Evolutionary conservation across 768 basidiomycete genomes (phyloP), one percentile per base, ranked within the genome.

Genomic region (Kwoniella sp.): DNA sequence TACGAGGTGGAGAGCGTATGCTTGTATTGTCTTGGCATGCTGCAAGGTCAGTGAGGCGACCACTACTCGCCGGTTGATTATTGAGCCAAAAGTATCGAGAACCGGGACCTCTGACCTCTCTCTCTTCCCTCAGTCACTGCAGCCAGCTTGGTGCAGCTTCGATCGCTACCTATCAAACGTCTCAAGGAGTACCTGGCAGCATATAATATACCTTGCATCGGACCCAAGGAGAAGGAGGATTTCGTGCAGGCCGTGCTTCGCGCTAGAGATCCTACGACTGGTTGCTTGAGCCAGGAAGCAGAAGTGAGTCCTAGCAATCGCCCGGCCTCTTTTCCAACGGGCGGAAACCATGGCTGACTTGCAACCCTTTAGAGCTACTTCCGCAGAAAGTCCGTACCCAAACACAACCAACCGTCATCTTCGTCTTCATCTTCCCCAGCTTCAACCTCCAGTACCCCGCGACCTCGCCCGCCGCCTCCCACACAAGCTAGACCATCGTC

Each of bases 1-100:
- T 73, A 72, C 53, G 73, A 72, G 28, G 63, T 72, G 33, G 70
- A 69, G 45, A 59, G 58, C 25, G 73, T 74, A 5, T 74, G 73
- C 53, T 19, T 55, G 22, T 53, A 53, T 26, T 74, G 73, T 55
- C 42, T 69, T 14, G 50, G 63, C 9, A 70, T 69, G 69, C 37
- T 74, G 44, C 73, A 74, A 50, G 63, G 73, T 74, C 44, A 54
- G 70, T 20, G 17, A 38, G 19, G 32, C 26, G 11, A 42, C 19
- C 26, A 27, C 41, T 7, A 6, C 11, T 6, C 17, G 31, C 29
- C 14, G 34, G 19, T 7, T 34, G 33, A 26, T 17, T 17, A 10
- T 20, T 28, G 50, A 37, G 6, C 41, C n/a, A 46, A 12, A 44
- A 28, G 37, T 19, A 3, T 20, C 9, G 37, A 5, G 19, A 19